Conservation (phyloP, 352 stramenopile genomes). For the Paralagenidium karlingii region DNA sequence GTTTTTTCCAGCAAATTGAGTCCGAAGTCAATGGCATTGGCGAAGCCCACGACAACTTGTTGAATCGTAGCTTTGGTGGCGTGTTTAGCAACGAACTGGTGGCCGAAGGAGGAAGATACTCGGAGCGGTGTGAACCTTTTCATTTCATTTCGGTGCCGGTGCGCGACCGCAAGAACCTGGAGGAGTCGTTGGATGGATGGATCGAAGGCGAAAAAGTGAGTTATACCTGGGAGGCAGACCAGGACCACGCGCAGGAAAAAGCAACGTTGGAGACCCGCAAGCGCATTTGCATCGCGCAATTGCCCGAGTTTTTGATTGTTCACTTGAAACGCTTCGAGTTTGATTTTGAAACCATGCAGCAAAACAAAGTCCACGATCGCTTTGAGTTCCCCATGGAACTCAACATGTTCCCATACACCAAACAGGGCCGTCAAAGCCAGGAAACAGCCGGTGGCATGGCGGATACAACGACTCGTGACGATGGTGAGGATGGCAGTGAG, state of each 20-base stretch:
- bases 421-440: conserved; percentile 68
- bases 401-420: conserved; percentile 85
- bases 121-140: conserved; percentile 82
- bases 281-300: conserved; percentile 77
- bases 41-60: conserved; percentile 38
- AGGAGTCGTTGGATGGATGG: conserved; percentile 77
- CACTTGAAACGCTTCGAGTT: conserved; percentile 95
- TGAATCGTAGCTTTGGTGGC: conserved; percentile 82
- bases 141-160: conserved; percentile 86
- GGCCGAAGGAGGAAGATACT: conserved; percentile 76
- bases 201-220: conserved; percentile 84
- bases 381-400: conserved; percentile 88
- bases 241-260: conserved; percentile 24
- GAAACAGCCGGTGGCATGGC: conserved; percentile 15
- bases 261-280: conserved; percentile 85
- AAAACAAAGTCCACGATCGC: conserved; percentile 89
- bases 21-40: conserved; percentile 79
- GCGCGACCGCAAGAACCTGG: conserved; percentile 75
- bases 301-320: conserved; percentile 86
- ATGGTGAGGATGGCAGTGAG: not conserved
- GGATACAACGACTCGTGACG: not conserved
- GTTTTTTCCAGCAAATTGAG: conserved; percentile 90
- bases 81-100: conserved; percentile 89
- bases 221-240: conserved; percentile 77
- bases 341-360: conserved; percentile 90